Conservation (phyloP, 2,329 filamentous ascomycete genomes). For the Plenodomus tracheiphilus region DNA sequence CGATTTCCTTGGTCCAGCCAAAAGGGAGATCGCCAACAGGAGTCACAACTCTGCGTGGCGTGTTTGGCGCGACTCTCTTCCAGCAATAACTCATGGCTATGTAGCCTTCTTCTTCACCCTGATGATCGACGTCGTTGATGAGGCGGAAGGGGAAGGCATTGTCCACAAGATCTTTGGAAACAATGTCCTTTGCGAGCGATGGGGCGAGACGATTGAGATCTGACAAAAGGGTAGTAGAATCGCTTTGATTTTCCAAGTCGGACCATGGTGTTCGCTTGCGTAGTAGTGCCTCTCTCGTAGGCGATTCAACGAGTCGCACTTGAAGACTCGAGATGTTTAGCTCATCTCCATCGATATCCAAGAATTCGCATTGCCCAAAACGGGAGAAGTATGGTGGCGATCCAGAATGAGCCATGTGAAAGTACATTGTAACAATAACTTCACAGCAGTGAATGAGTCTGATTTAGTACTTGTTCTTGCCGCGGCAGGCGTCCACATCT, state of each 20-base stretch:
- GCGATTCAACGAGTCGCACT: conserved; percentile 24
- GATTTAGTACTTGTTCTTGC: background rate
- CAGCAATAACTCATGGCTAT: conserved; percentile 52
- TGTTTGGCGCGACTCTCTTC: conserved; percentile 34
- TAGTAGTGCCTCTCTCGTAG: conserved; percentile 23
- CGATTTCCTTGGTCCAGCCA: conserved; percentile 38
- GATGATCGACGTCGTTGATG: conserved; percentile 40
- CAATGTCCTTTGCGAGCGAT: conserved; percentile 36
- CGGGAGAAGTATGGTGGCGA: conserved; percentile 17
- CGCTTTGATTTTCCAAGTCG: conserved; percentile 11
- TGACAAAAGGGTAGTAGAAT: conserved; percentile 27
- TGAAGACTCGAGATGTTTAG: conserved; percentile 34
- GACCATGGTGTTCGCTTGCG: conserved; percentile 13
- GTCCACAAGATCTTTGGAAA: conserved; percentile 24
- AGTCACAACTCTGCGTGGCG: conserved; percentile 26
- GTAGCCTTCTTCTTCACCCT: conserved; percentile 43
- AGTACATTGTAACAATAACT: conserved; percentile 11
- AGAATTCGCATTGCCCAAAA: conserved; percentile 31
- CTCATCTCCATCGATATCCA: conserved; percentile 36
- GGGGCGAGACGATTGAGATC: conserved; percentile 33
- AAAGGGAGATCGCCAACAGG: conserved; percentile 37
- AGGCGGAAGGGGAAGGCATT: conserved; percentile 43
- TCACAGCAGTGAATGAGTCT: background rate
- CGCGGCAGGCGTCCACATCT: background rate
- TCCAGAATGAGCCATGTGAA: conserved; percentile 20